phyloP scores from a whole-genome alignment of 2,329 filamentous ascomycete species.

The Plenodomus lindquistii region DNA sequence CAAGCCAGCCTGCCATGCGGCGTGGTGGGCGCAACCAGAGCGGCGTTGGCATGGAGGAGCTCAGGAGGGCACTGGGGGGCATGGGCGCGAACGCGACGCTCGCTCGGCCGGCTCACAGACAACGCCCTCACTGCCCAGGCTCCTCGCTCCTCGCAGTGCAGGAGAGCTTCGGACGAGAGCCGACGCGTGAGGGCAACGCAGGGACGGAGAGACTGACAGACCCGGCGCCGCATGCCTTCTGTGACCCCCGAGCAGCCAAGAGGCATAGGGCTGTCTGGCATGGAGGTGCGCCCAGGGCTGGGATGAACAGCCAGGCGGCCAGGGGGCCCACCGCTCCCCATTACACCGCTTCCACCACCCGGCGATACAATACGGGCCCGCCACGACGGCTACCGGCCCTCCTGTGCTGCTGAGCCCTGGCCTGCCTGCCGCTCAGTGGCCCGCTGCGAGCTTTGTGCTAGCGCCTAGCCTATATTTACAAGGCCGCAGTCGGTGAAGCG shows the following conservation, averaged over 20 bases:
- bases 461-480: constrained; percentile 37
- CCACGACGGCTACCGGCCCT: constrained; percentile 26
- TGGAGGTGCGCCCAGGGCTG: neutral
- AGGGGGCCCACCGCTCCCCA: constrained; percentile 27
- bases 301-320: constrained; percentile 12
- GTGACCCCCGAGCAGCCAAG: constrained; percentile 14
- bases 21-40: neutral
- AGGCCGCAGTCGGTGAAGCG: constrained; percentile 36
- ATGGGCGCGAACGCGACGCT: too few relatives aligned
- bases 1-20: constrained; percentile 10
- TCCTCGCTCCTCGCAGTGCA: neutral
- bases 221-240: constrained; percentile 21
- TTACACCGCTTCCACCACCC: constrained; percentile 21
- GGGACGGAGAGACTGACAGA: constrained; percentile 25
- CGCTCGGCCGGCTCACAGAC: too few relatives aligned
- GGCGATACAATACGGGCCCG: constrained; percentile 17
- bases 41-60: neutral
- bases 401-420: constrained; percentile 26
- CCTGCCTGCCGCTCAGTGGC: constrained; percentile 29
- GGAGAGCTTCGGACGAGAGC: constrained; percentile 4
- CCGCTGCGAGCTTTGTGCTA: constrained; percentile 30
- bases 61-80: too few relatives aligned
- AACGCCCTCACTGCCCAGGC: constrained; percentile 2
- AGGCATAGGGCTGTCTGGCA: constrained; percentile 14
- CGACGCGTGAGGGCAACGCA: constrained; percentile 11